Percentiles rank a stretch among this genome's conserved stretches.
Conservation (phyloP, 164 flowering plant species). For the Annona cherimola region DNA sequence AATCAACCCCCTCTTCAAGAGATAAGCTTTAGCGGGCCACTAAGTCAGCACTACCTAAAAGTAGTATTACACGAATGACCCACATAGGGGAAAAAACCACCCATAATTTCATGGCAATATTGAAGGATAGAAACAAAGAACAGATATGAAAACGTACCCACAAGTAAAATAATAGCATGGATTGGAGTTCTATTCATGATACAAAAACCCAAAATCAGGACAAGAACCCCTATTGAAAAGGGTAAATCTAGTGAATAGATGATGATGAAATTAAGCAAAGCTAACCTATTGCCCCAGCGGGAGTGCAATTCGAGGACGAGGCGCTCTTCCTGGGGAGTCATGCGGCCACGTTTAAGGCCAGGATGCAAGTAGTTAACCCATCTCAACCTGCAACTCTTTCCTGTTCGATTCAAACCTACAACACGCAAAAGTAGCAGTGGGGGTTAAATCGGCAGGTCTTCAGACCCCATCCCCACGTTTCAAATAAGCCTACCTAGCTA, state of each 20-base stretch:
- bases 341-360: slow-evolving; percentile 82
- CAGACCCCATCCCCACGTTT: slow-evolving; percentile 22
- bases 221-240: no score
- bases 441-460: slow-evolving; percentile 35
- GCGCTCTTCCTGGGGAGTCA: slow-evolving; percentile 88
- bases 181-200: no score
- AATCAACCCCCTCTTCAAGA: no score
- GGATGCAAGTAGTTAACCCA: slow-evolving; percentile 98
- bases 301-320: slow-evolving; percentile 88
- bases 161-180: background rate
- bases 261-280: background rate
- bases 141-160: background rate
- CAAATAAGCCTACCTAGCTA: slow-evolving; percentile 43
- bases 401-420: slow-evolving; percentile 96
- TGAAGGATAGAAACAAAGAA: background rate
- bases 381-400: slow-evolving; percentile 95
- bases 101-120: background rate
- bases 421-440: slow-evolving; percentile 26
- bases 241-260: background rate
- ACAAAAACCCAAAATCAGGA: no score
- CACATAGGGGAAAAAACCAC: no score
- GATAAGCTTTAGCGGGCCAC: no score
- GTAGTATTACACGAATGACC: no score
- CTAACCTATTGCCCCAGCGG: slow-evolving; percentile 95
- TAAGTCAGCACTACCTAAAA: no score